A percentile compares a stretch with the other conserved stretches of the same genome.
Conservation (phyloP, 306 rosid genomes). For the Mucuna pruriens region DNA sequence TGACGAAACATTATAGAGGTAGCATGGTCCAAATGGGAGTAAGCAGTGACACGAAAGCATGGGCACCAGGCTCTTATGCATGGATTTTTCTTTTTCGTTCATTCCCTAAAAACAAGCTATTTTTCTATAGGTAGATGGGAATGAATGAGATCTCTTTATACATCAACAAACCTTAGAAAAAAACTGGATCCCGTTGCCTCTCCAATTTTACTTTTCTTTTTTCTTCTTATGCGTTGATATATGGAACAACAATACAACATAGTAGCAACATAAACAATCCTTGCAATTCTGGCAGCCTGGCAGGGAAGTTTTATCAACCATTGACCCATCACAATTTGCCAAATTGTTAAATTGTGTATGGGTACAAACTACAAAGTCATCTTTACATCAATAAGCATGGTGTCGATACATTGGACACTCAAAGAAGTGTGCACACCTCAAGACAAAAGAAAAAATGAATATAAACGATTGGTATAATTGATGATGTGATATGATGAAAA, state of each 20-base stretch:
- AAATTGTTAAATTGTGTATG: too few species aligned
- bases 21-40: conserved; percentile 32
- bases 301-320: background rate
- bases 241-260: background rate
- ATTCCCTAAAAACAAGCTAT: background rate
- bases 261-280: background rate
- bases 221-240: background rate
- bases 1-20: background rate
- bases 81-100: background rate
- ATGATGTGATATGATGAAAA: too few species aligned
- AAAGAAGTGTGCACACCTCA: too few species aligned
- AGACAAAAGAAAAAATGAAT: too few species aligned
- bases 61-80: conserved; percentile 11
- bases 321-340: too few species aligned
- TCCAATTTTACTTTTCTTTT: background rate
- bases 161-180: background rate
- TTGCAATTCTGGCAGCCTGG: background rate
- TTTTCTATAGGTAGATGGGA: background rate
- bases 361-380: background rate
- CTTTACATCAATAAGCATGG: too few species aligned
- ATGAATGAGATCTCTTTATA: background rate
- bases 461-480: too few species aligned
- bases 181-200: background rate
- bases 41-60: conserved; percentile 32
- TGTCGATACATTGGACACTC: too few species aligned